Percentiles rank a stretch among this genome's conserved stretches.
phyloP scores from a whole-genome alignment of 1,284 basidiomycete species.

The Puccinia hordei region DNA sequence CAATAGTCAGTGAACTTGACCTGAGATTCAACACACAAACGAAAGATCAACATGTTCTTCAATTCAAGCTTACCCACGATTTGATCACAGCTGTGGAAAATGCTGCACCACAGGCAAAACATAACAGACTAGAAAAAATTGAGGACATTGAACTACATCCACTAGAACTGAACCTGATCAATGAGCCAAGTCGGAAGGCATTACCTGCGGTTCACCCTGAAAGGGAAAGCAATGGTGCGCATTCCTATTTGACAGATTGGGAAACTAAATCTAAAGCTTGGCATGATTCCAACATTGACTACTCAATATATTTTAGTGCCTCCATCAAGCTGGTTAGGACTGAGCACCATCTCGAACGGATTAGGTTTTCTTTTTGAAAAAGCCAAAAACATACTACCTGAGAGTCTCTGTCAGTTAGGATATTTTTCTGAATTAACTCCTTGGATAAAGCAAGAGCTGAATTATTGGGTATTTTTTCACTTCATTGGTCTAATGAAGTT shows the following conservation, averaged over 20 bases:
- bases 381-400: background rate
- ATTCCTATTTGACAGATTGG: background rate
- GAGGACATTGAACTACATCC: background rate
- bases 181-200: background rate
- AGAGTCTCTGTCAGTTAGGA: background rate
- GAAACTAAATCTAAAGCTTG: background rate
- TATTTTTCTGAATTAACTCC: background rate
- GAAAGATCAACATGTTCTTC: too few species aligned
- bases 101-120: background rate
- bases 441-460: background rate
- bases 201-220: background rate
- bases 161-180: background rate
- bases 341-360: background rate
- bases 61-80: background rate
- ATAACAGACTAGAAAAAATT: background rate
- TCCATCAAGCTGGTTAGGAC: background rate
- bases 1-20: background rate
- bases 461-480: background rate
- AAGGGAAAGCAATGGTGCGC: background rate
- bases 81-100: background rate
- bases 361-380: background rate
- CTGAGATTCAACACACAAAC: too few species aligned
- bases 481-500: background rate
- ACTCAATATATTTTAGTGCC: background rate
- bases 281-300: background rate